Conservation (phyloP, 2,329 filamentous ascomycete species). For the Chrysoporthe cubensis region DNA sequence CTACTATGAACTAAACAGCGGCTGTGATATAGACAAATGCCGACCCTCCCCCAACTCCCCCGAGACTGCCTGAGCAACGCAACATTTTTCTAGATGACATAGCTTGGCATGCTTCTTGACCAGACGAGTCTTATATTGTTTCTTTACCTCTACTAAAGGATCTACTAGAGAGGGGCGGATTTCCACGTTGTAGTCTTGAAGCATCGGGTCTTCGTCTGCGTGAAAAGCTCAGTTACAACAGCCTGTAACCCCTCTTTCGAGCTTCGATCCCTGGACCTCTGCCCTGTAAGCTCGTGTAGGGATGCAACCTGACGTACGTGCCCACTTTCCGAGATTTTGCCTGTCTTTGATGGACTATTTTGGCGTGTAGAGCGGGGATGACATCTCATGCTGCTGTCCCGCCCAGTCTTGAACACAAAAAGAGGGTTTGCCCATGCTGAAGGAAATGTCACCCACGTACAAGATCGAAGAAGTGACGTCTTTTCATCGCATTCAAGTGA, state of each 20-base stretch:
- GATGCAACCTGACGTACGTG: too few species aligned
- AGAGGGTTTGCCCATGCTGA: neutral
- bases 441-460: neutral
- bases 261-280: neutral
- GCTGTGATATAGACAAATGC: slow-evolving; percentile 1
- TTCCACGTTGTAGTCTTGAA: neutral
- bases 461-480: neutral
- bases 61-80: neutral
- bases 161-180: neutral
- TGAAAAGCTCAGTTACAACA: neutral
- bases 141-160: neutral
- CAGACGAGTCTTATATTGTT: neutral
- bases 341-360: too few species aligned
- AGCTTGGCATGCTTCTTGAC: neutral
- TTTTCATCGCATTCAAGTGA: neutral
- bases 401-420: neutral
- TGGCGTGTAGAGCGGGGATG: neutral
- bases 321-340: too few species aligned
- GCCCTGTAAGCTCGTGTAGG: too few species aligned
- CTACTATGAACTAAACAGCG: too few species aligned
- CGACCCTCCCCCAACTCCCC: neutral
- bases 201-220: neutral
- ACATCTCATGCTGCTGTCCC: neutral
- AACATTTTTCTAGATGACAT: neutral
- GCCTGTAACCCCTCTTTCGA: neutral